phyloP scores from a whole-genome alignment of 2,329 filamentous ascomycete species.

The Colletotrichum sp. region DNA sequence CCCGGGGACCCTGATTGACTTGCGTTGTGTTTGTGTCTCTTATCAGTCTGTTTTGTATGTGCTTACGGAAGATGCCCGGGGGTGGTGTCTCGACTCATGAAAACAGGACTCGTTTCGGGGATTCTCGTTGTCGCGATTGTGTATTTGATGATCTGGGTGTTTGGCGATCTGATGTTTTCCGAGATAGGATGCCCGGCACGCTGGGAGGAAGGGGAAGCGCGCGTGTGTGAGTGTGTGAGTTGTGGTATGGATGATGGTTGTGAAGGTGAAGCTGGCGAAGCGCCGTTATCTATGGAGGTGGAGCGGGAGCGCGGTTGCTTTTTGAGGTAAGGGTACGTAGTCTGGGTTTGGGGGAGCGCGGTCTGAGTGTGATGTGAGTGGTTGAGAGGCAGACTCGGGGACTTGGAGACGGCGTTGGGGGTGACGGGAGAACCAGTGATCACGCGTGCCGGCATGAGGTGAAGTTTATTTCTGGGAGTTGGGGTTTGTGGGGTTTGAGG shows the following conservation, averaged over 20 bases:
- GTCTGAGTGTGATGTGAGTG: neutral
- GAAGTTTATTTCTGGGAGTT: neutral
- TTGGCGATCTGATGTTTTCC: neutral
- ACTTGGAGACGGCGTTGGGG: neutral
- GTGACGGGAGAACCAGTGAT: neutral
- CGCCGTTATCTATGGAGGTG: neutral
- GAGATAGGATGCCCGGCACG: neutral
- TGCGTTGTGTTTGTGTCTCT: neutral
- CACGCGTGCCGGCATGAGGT: neutral
- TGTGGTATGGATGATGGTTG: neutral
- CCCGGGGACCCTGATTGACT: neutral
- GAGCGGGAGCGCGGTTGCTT: neutral
- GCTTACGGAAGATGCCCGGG: neutral
- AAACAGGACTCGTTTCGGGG: neutral
- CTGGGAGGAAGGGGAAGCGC: neutral
- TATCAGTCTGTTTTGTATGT: neutral
- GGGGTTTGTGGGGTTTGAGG: neutral
- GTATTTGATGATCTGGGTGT: neutral
- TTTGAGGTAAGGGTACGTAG: neutral
- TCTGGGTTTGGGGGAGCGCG: neutral
- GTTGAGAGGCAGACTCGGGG: neutral
- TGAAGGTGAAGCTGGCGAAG: neutral
- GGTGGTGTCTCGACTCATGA: neutral
- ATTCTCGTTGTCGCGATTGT: neutral
- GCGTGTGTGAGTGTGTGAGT: neutral